A percentile compares a stretch with the other conserved stretches of the same genome.
Evolutionary conservation across 2,329 filamentous ascomycete genomes (phyloP).

Genomic region (Epichloe coenophiala): DNA sequence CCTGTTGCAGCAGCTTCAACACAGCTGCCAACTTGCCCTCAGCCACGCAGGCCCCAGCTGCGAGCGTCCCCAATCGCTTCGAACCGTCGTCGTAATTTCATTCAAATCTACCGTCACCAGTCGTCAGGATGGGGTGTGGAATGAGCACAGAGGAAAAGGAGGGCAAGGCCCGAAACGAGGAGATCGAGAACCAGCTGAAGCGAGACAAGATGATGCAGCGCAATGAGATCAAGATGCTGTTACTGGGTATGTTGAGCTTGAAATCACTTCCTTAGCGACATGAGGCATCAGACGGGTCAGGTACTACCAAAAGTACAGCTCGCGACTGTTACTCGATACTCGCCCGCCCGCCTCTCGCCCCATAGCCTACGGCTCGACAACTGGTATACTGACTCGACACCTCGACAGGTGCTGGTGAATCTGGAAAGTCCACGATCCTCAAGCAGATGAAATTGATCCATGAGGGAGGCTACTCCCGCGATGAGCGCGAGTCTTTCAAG

Average conservation of each 20-base stretch:
- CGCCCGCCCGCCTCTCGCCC: neutral
- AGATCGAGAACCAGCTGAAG: constrained; percentile 99
- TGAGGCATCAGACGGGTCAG: neutral
- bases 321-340: neutral
- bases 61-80: neutral
- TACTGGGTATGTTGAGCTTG: constrained; percentile 57
- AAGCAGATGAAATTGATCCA: constrained; percentile 84
- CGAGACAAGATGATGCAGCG: constrained; percentile 96
- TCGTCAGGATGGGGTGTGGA: constrained; percentile 90
- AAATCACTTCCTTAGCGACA: neutral
- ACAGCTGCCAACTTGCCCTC: neutral
- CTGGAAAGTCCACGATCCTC: constrained; percentile 34
- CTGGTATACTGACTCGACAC: neutral
- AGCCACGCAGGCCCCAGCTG: neutral
- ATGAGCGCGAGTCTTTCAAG: constrained; percentile 60
- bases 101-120: neutral
- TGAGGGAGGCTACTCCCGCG: constrained; percentile 95
- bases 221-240: constrained; percentile 99
- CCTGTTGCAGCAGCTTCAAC: neutral
- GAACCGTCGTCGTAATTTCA: neutral
- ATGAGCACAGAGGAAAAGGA: constrained; percentile 99
- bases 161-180: constrained; percentile 98
- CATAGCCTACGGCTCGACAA: neutral
- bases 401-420: constrained; percentile 77
- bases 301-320: neutral